A percentile compares a stretch with the other conserved stretches of the same genome.
Evolutionary conservation across 2,329 filamentous ascomycete species (phyloP).

Genomic region (Xylaria sp.): DNA sequence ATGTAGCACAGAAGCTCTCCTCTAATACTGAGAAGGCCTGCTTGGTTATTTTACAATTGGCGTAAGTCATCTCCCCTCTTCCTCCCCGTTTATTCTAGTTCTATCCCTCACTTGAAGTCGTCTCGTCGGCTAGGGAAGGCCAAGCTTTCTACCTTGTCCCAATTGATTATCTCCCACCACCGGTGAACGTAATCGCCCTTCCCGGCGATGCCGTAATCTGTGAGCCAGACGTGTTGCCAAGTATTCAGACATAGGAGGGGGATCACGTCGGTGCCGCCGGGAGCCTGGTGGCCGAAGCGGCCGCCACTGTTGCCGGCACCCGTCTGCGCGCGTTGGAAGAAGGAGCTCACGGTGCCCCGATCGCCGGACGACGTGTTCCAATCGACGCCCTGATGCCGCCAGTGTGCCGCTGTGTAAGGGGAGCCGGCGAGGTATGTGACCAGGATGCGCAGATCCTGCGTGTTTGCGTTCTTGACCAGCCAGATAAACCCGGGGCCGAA

Average conservation of each 20-base stretch:
- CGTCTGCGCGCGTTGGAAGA: constrained; percentile 54
- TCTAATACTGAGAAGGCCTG: constrained; percentile 11
- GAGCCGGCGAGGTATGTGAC: constrained; percentile 92
- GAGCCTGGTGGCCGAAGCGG: constrained; percentile 56
- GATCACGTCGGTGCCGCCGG: constrained; percentile 74
- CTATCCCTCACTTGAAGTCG: constrained; percentile 10
- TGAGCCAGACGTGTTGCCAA: constrained; percentile 94
- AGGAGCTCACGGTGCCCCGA: constrained; percentile 51
- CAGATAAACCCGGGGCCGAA: constrained; percentile 98
- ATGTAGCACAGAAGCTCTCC: constrained; percentile 30
- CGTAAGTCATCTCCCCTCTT: constrained; percentile 11
- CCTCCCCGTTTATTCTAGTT: background rate
- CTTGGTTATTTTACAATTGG: constrained; percentile 34
- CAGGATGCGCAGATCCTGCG: constrained; percentile 72
- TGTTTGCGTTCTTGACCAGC: constrained; percentile 74
- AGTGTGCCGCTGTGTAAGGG: constrained; percentile 87
- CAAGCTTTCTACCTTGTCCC: constrained; percentile 73
- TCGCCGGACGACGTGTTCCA: constrained; percentile 71
- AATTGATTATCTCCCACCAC: constrained; percentile 93
- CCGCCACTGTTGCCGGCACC: constrained; percentile 44
- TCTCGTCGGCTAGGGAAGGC: constrained; percentile 39
- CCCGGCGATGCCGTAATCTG: constrained; percentile 78
- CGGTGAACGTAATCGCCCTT: constrained; percentile 80
- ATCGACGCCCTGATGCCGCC: constrained; percentile 75
- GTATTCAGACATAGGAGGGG: constrained; percentile 93